These are phyloP conservation scores for Ceratonia siliqua DNA, from an alignment of 306 rosid species.

Conservation along the genomic window DNA sequence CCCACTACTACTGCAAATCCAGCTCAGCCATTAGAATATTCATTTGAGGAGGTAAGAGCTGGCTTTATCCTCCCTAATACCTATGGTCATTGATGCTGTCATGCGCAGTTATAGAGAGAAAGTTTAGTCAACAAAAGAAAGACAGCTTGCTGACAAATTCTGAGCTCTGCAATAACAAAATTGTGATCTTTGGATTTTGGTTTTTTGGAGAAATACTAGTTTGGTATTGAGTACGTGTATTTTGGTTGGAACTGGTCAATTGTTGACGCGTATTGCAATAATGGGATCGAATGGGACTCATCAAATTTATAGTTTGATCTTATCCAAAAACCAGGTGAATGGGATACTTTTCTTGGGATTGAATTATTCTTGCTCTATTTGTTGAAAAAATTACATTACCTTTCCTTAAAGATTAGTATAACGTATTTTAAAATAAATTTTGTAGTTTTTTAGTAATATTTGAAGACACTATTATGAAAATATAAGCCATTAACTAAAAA, in stretches of 20 bases:
- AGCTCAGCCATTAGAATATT: slow-evolving; percentile 45
- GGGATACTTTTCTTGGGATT: slow-evolving; percentile 10
- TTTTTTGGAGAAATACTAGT: not conserved
- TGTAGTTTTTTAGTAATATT: no score
- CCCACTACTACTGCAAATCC: slow-evolving; percentile 22
- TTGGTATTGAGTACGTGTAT: slow-evolving; percentile 8
- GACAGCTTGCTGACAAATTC: slow-evolving; percentile 28
- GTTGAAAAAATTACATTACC: not conserved
- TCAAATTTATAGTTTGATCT: slow-evolving; percentile 12
- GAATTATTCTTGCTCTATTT: not conserved
- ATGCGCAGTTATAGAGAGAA: not conserved
- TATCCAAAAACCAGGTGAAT: not conserved
- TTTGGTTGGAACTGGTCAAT: slow-evolving; percentile 22
- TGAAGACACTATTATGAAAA: no score
- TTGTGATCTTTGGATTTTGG: not conserved
- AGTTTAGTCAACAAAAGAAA: slow-evolving; percentile 6
- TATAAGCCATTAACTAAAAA: no score
- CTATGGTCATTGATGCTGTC: slow-evolving; percentile 28
- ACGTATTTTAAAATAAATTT: no score
- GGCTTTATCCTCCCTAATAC: slow-evolving; percentile 43
- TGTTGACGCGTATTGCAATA: not conserved
- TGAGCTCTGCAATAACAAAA: slow-evolving; percentile 8
- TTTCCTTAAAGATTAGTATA: not conserved
- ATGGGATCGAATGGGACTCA: not conserved
- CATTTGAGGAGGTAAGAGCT: slow-evolving; percentile 66